Conservation (phyloP, 345 rosid genomes). For the Geranium brycei region DNA sequence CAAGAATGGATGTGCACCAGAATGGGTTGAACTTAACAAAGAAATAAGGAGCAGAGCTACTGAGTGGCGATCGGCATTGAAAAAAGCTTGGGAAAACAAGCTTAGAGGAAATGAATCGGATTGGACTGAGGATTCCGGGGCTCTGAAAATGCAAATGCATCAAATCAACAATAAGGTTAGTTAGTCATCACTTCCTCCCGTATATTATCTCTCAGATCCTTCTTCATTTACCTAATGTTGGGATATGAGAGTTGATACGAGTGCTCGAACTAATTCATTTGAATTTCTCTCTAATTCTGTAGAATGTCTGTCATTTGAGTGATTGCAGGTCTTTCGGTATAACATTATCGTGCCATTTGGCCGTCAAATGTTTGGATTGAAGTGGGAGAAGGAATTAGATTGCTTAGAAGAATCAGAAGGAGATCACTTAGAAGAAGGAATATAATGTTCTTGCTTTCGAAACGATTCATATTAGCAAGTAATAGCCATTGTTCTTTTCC, state of each 20-base stretch:
- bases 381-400: conserved; percentile 79
- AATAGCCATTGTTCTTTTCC: too few species aligned
- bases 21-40: conserved; percentile 90
- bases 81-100: conserved; percentile 57
- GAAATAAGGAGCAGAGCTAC: conserved; percentile 48
- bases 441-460: neutral
- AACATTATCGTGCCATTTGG: conserved; percentile 80
- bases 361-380: conserved; percentile 75
- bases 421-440: conserved; percentile 31
- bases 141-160: conserved; percentile 40
- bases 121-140: conserved; percentile 39
- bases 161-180: conserved; percentile 63
- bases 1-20: conserved; percentile 74
- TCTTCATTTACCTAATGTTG: neutral
- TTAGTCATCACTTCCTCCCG: neutral
- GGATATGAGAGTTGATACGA: neutral
- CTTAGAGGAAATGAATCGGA: conserved; percentile 31
- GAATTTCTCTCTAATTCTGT: neutral
- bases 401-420: conserved; percentile 24
- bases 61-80: conserved; percentile 54
- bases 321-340: conserved; percentile 60
- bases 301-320: neutral
- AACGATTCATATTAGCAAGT: too few species aligned
- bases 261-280: too few species aligned
- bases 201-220: neutral